These are phyloP conservation scores for Acanthamoeba castellanii DNA, from an alignment of 208 protist genomes.

Conservation along the genomic window DNA sequence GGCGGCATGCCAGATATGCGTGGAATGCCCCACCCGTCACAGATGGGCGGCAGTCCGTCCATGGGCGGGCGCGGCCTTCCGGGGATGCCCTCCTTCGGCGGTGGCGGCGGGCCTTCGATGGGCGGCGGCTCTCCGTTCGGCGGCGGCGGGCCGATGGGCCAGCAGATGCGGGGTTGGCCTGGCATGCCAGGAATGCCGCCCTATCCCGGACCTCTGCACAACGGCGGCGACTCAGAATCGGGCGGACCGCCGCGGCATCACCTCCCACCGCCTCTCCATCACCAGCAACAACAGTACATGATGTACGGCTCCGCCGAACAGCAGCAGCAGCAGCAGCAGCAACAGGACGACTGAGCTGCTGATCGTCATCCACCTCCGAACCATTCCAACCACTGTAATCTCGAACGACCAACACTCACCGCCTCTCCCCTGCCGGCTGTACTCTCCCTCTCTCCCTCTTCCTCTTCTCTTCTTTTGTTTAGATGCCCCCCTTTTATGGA, in stretches of 20 bases:
- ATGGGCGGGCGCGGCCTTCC: slow-evolving; percentile 4
- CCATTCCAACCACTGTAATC: neutral
- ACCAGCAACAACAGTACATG: slow-evolving; percentile 21
- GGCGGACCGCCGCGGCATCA: neutral
- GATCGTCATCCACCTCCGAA: neutral
- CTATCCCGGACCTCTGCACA: too few relatives aligned
- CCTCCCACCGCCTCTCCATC: slow-evolving; percentile 27
- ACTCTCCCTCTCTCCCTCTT: neutral
- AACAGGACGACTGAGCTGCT: neutral
- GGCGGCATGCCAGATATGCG: neutral
- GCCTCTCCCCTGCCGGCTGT: neutral
- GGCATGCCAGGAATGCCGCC: neutral
- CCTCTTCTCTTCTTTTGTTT: neutral
- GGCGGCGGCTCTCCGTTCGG: neutral
- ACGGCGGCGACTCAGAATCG: neutral
- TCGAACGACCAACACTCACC: neutral
- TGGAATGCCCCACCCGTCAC: slow-evolving; percentile 1
- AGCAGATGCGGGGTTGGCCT: neutral
- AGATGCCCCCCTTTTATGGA: neutral
- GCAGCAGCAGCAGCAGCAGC: neutral
- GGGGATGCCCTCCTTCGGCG: neutral
- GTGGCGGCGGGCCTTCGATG: too few relatives aligned
- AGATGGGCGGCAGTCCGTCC: neutral
- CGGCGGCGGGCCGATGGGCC: slow-evolving; percentile 11
- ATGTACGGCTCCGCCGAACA: neutral